Evolutionary conservation across 1,284 basidiomycete genomes (phyloP).

Genomic region (Ganoderma boninense): DNA sequence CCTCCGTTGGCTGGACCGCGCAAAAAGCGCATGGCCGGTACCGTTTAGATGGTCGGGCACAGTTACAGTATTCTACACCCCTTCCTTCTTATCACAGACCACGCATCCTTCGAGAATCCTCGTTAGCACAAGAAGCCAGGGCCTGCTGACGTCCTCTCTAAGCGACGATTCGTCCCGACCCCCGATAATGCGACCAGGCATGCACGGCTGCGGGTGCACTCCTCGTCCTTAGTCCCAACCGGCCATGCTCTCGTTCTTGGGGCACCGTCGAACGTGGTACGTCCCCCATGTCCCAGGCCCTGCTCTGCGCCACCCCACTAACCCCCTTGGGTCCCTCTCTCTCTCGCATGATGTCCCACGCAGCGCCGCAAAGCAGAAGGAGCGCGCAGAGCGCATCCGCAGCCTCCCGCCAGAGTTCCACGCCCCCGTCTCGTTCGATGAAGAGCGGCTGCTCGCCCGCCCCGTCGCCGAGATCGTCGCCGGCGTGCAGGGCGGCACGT

Average conservation of each 20-base stretch:
- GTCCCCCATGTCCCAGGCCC: slow-evolving; percentile 17
- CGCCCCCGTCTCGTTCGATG: slow-evolving; percentile 47
- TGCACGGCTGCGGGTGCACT: neutral
- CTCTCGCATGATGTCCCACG: neutral
- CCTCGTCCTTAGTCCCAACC: slow-evolving; percentile 12
- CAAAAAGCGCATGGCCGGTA: neutral
- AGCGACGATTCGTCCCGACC: neutral
- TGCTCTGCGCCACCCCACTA: neutral
- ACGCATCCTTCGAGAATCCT: neutral
- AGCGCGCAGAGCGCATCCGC: slow-evolving; percentile 53
- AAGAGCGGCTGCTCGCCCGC: slow-evolving; percentile 50
- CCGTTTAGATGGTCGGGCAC: neutral
- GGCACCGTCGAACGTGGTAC: slow-evolving; percentile 45
- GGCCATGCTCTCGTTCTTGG: slow-evolving; percentile 40
- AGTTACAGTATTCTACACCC: neutral
- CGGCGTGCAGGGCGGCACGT: slow-evolving; percentile 49
- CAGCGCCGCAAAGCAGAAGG: slow-evolving; percentile 53
- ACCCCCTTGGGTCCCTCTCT: neutral
- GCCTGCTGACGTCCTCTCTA: slow-evolving; percentile 1
- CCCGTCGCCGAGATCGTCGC: slow-evolving; percentile 51
- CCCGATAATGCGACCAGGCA: neutral
- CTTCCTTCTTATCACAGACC: neutral
- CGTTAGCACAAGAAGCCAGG: slow-evolving; percentile 1
- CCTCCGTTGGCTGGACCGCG: neutral
- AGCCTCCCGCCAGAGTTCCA: slow-evolving; percentile 50